A percentile compares a stretch with the other conserved stretches of the same genome.
These are phyloP conservation scores for Globisporangium orthogonon DNA, from an alignment of 352 stramenopile genomes.

Conservation along the genomic window DNA sequence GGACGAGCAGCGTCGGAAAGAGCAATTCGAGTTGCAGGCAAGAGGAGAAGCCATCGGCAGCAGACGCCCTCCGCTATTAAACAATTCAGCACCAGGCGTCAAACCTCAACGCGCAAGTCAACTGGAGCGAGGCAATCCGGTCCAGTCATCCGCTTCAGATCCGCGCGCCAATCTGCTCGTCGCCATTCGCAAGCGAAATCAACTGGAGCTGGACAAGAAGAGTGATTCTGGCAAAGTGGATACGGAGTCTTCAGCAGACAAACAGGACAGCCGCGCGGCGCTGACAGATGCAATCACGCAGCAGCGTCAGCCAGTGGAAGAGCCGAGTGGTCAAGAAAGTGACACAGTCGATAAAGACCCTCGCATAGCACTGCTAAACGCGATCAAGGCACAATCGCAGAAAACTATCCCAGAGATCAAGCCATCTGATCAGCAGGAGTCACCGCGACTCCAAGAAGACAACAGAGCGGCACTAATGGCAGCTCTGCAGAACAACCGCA, in stretches of 20 bases:
- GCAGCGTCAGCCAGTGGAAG: not conserved
- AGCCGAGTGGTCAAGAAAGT: not conserved
- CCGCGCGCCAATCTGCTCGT: slow-evolving; percentile 21
- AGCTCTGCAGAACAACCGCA: not conserved
- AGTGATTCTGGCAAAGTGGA: not conserved
- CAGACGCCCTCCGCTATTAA: slow-evolving; percentile 8
- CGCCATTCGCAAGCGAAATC: slow-evolving; percentile 22
- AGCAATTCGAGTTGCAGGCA: slow-evolving; percentile 20
- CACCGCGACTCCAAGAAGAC: not conserved
- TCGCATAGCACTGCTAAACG: slow-evolving; percentile 2
- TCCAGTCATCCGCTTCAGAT: not conserved
- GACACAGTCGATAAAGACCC: no score
- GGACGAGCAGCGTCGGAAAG: slow-evolving; percentile 27
- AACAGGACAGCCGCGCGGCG: not conserved
- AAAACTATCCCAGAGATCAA: not conserved
- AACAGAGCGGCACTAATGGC: not conserved
- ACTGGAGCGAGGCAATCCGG: not conserved
- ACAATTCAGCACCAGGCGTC: not conserved
- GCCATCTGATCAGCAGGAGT: not conserved
- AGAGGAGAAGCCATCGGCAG: not conserved
- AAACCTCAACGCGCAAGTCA: not conserved
- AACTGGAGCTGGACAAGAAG: not conserved
- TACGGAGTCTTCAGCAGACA: not conserved
- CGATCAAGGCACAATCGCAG: slow-evolving; percentile 1
- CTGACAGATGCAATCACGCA: slow-evolving; percentile 7